phyloP scores from a whole-genome alignment of 495 filamentous ascomycete genomes.

The Penicillium pancosmium region DNA sequence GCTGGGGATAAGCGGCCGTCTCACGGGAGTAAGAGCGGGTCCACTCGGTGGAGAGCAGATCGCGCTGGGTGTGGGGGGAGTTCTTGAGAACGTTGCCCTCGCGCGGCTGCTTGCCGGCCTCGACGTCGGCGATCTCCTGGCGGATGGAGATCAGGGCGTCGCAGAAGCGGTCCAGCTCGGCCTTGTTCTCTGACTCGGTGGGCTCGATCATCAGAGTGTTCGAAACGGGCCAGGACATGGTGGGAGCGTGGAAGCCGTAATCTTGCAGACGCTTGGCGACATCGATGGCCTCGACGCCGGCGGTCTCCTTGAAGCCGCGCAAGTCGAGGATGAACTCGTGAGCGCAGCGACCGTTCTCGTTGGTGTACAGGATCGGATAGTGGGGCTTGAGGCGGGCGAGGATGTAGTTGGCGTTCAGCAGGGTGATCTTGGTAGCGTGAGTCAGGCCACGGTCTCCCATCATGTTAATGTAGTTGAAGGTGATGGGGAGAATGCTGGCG shows the following conservation, averaged over 20 bases:
- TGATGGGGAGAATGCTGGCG: slow-evolving; percentile 93
- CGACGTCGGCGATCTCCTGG: slow-evolving; percentile 80
- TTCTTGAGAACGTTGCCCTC: slow-evolving; percentile 92
- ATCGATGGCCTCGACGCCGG: slow-evolving; percentile 92
- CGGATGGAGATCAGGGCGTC: slow-evolving; percentile 91
- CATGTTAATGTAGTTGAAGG: slow-evolving; percentile 96
- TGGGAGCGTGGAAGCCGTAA: slow-evolving; percentile 97
- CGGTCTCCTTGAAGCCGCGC: slow-evolving; percentile 80
- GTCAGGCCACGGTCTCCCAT: slow-evolving; percentile 91
- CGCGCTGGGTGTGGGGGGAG: slow-evolving; percentile 84
- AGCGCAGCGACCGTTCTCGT: slow-evolving; percentile 82
- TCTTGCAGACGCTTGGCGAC: slow-evolving; percentile 97
- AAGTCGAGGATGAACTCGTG: slow-evolving; percentile 99
- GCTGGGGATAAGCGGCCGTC: slow-evolving; percentile 85
- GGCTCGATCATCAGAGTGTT: slow-evolving; percentile 99
- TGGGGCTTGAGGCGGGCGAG: slow-evolving; percentile 86
- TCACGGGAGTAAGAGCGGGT: slow-evolving; percentile 77
- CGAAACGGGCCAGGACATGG: slow-evolving; percentile 96
- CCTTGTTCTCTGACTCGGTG: slow-evolving; percentile 91
- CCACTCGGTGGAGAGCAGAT: slow-evolving; percentile 74
- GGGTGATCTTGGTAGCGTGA: slow-evolving; percentile 91
- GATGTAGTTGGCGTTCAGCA: slow-evolving; percentile 98
- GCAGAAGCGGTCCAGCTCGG: slow-evolving; percentile 93
- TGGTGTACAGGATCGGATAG: slow-evolving; percentile 92
- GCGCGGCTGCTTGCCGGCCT: slow-evolving; percentile 75